These are phyloP conservation scores for Colletotrichum magnum DNA, from an alignment of 2,329 filamentous ascomycete species.

Conservation along the genomic window DNA sequence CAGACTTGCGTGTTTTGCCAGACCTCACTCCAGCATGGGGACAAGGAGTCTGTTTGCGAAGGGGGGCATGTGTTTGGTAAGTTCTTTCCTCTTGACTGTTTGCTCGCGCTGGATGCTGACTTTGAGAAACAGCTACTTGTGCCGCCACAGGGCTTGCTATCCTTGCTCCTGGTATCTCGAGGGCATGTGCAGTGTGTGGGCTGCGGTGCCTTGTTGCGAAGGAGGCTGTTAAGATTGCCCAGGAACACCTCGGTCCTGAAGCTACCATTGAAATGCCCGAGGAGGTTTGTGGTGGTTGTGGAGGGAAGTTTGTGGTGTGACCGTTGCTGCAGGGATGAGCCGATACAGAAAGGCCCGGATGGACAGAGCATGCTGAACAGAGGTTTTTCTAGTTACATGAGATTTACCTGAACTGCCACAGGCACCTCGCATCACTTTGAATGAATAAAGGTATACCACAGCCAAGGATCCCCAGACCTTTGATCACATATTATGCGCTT, in stretches of 20 bases:
- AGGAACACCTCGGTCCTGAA: constrained; percentile 47
- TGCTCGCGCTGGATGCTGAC: constrained; percentile 5
- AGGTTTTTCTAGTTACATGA: not conserved
- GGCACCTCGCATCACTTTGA: too few species aligned
- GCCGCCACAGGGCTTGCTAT: constrained; percentile 69
- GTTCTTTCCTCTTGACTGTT: constrained; percentile 27
- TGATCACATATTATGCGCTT: too few species aligned
- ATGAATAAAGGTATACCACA: too few species aligned
- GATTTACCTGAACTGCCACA: not conserved
- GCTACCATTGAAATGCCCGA: constrained; percentile 49
- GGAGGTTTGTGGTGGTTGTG: constrained; percentile 57
- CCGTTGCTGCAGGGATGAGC: not conserved
- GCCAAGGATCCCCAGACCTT: too few species aligned
- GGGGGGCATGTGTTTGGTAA: constrained; percentile 58
- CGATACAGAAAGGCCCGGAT: not conserved
- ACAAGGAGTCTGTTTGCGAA: constrained; percentile 54
- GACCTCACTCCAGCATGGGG: constrained; percentile 49
- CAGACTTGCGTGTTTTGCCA: constrained; percentile 66
- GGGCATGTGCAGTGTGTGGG: constrained; percentile 69
- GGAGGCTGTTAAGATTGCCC: constrained; percentile 55
- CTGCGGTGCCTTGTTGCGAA: constrained; percentile 63
- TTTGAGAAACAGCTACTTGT: constrained; percentile 60
- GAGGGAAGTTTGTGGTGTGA: constrained; percentile 59
- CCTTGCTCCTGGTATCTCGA: constrained; percentile 66
- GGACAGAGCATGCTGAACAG: too few species aligned